Conservation (phyloP, 169 alveolate genomes). For the Cryptosporidium canis region DNA sequence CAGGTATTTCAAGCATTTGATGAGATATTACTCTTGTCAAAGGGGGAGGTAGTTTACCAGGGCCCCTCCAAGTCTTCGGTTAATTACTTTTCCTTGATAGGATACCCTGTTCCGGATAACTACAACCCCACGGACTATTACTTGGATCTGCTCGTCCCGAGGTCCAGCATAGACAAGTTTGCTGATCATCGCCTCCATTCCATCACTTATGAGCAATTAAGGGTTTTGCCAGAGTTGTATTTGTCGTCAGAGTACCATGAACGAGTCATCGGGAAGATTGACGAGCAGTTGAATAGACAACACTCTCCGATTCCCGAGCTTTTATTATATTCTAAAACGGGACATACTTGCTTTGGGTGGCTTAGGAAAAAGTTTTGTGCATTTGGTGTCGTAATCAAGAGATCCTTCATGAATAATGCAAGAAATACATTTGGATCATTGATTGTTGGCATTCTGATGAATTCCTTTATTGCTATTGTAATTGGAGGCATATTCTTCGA, state of each 20-base stretch:
- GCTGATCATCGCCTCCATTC: constrained; percentile 22
- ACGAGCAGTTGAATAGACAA: not conserved
- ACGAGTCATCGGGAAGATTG: not conserved
- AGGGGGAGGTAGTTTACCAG: constrained; percentile 81
- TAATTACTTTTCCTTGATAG: constrained; percentile 40
- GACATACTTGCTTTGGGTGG: not conserved
- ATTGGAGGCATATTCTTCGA: constrained; percentile 49
- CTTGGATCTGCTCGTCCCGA: constrained; percentile 48
- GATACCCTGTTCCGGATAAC: constrained; percentile 75
- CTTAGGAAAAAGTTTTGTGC: not conserved
- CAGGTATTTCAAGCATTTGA: constrained; percentile 80
- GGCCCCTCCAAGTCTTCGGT: constrained; percentile 73
- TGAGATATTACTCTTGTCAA: constrained; percentile 78
- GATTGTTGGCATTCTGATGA: not conserved
- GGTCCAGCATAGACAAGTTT: constrained; percentile 25
- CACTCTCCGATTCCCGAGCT: constrained; percentile 5
- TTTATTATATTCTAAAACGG: not conserved
- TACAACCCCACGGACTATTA: constrained; percentile 76
- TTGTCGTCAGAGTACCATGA: constrained; percentile 34
- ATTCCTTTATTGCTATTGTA: constrained; percentile 18
- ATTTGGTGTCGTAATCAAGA: not conserved
- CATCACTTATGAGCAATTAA: constrained; percentile 40
- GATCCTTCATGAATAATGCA: constrained; percentile 23
- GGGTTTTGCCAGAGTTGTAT: constrained; percentile 22
- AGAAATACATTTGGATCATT: constrained; percentile 16